phyloP scores from a whole-genome alignment of 306 rosid species.

The Castanea mollissima region DNA sequence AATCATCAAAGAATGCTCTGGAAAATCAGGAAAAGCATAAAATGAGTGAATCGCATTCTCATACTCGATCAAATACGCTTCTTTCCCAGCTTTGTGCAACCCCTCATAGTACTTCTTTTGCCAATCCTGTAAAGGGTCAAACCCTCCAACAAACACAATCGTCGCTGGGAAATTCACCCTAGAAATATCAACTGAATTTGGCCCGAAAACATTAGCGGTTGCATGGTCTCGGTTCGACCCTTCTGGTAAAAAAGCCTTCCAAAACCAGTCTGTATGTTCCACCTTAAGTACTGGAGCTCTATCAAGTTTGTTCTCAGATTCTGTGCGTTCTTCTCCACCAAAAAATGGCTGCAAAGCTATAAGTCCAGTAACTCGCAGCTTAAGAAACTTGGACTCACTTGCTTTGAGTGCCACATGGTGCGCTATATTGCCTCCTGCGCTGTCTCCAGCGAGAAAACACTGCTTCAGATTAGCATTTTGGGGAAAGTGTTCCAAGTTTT shows the following conservation, averaged over 20 bases:
- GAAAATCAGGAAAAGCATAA: not conserved
- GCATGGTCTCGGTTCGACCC: constrained; percentile 26
- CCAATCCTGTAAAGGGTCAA: constrained; percentile 30
- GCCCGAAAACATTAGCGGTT: constrained; percentile 27
- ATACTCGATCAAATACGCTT: constrained; percentile 21
- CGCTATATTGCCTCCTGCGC: constrained; percentile 38
- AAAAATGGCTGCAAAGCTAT: constrained; percentile 41
- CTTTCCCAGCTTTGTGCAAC: constrained; percentile 20
- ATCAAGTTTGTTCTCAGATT: constrained; percentile 19
- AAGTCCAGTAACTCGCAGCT: constrained; percentile 8
- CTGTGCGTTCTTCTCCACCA: constrained; percentile 32
- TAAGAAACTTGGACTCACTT: not conserved
- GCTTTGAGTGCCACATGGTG: constrained; percentile 31
- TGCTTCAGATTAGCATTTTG: constrained; percentile 5
- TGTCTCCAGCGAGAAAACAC: constrained; percentile 36
- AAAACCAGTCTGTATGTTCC: constrained; percentile 18
- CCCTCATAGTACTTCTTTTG: constrained; percentile 25
- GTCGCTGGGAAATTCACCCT: constrained; percentile 21
- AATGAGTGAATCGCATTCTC: constrained; percentile 23
- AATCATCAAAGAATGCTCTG: not conserved
- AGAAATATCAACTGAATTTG: constrained; percentile 18
- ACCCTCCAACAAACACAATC: constrained; percentile 18
- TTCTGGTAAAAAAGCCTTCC: constrained; percentile 31
- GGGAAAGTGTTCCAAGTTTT: not conserved
- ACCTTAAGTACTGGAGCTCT: not conserved